phyloP scores from a whole-genome alignment of 495 filamentous ascomycete genomes.

The Podospora comata region DNA sequence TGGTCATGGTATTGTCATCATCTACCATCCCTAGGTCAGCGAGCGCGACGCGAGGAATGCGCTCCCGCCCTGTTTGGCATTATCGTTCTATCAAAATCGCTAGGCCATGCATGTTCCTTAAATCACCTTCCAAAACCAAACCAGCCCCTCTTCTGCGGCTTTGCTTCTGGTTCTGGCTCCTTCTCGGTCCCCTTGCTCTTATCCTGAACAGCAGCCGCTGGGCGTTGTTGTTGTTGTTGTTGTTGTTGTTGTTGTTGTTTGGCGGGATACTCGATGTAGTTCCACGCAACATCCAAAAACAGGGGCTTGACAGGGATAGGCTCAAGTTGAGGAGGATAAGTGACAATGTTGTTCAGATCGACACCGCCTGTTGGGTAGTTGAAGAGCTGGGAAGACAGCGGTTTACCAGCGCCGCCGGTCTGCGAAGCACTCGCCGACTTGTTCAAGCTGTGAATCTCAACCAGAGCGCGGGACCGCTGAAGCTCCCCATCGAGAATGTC shows the following conservation, averaged over 20 bases:
- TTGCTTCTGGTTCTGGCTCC: constrained; percentile 37
- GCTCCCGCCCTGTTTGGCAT: not conserved
- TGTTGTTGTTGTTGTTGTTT: constrained; percentile 24
- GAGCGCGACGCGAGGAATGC: not conserved
- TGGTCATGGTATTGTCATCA: not conserved
- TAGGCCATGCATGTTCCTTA: not conserved
- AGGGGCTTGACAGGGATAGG: constrained; percentile 90
- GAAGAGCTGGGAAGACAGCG: constrained; percentile 68
- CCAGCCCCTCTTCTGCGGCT: constrained; percentile 73
- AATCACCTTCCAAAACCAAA: constrained; percentile 77
- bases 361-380: constrained; percentile 66
- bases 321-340: constrained; percentile 78
- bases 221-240: not conserved
- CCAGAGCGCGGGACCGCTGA: constrained; percentile 74
- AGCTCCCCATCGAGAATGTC: constrained; percentile 63
- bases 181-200: constrained; percentile 26
- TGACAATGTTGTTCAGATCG: constrained; percentile 75
- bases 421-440: constrained; percentile 31
- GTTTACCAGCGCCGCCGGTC: constrained; percentile 31
- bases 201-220: not conserved
- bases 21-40: not conserved
- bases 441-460: constrained; percentile 65
- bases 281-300: constrained; percentile 96
- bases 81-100: not conserved
- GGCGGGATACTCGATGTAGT: constrained; percentile 93